Evolutionary conservation across 2,329 filamentous ascomycete species (phyloP).

Genomic region (Dactylellina sp.): DNA sequence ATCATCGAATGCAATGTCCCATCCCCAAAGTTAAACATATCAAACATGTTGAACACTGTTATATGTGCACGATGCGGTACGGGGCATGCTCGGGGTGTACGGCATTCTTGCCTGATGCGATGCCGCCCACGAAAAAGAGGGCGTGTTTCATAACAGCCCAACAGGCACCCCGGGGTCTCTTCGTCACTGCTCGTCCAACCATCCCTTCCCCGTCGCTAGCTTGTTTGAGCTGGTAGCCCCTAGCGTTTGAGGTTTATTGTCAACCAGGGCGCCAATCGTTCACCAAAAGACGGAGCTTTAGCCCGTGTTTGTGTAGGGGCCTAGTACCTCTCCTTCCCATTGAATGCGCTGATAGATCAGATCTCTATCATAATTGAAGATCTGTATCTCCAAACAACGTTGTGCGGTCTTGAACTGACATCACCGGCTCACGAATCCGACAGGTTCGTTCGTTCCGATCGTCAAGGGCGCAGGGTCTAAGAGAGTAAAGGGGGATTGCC

Average conservation of each 20-base stretch:
- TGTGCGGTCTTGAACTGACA: conserved; percentile 3
- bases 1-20: too few species aligned
- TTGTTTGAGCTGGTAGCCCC: conserved; percentile 27
- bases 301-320: background rate
- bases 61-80: background rate
- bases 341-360: background rate
- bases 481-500: conserved; percentile 27
- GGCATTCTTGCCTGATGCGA: background rate
- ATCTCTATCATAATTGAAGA: conserved; percentile 11
- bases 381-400: background rate
- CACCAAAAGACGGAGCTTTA: conserved; percentile 24
- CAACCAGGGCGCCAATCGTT: conserved; percentile 27
- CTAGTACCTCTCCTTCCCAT: conserved; percentile 15
- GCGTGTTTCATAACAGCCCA: conserved; percentile 38
- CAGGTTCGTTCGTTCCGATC: conserved; percentile 26
- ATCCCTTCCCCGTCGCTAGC: background rate
- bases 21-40: too few species aligned
- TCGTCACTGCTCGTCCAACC: conserved; percentile 18
- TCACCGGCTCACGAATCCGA: conserved; percentile 26
- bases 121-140: background rate
- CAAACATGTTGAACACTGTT: too few species aligned
- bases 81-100: conserved; percentile 2
- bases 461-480: conserved; percentile 8
- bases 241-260: conserved; percentile 43
- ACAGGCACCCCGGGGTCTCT: conserved; percentile 7